These are phyloP conservation scores for Closterium sp. DNA, from an alignment of 139 green algal genomes.

Conservation along the genomic window DNA sequence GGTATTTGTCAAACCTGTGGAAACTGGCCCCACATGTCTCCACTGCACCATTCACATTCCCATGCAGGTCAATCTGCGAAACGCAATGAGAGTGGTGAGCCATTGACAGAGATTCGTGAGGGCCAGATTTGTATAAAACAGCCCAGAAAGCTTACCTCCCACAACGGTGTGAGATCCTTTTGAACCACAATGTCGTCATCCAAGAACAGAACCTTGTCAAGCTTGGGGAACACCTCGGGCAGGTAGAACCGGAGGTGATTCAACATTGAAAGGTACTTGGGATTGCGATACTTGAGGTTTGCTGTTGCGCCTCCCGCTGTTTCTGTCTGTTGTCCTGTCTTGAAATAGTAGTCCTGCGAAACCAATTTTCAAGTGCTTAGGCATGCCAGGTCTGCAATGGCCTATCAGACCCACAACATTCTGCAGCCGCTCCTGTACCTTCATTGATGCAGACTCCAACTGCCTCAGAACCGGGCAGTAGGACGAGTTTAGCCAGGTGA, in stretches of 20 bases:
- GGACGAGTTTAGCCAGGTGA: slow-evolving; percentile 49
- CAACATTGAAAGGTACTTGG: slow-evolving; percentile 53
- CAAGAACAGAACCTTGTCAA: slow-evolving; percentile 48
- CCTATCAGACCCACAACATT: neutral
- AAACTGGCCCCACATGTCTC: slow-evolving; percentile 46
- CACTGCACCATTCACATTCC: slow-evolving; percentile 46
- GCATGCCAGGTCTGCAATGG: neutral
- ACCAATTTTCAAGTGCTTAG: neutral
- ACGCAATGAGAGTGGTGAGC: neutral
- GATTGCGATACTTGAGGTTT: slow-evolving; percentile 51
- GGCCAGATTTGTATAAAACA: neutral
- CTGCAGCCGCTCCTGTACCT: slow-evolving; percentile 12
- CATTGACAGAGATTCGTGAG: neutral
- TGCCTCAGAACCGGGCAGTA: slow-evolving; percentile 49
- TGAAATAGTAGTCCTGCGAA: slow-evolving; percentile 51
- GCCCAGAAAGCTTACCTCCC: slow-evolving; percentile 6
- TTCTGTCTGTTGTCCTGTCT: slow-evolving; percentile 5
- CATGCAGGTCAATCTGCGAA: slow-evolving; percentile 37
- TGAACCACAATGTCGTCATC: slow-evolving; percentile 52
- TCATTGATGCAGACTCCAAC: slow-evolving; percentile 43
- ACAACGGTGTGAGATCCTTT: slow-evolving; percentile 28
- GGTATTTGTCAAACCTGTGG: slow-evolving; percentile 53
- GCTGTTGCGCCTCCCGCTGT: slow-evolving; percentile 15
- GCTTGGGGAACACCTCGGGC: slow-evolving; percentile 44
- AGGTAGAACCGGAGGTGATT: slow-evolving; percentile 52